Conservation (phyloP, 2,329 filamentous ascomycete species). For the Penicillium paneum region DNA sequence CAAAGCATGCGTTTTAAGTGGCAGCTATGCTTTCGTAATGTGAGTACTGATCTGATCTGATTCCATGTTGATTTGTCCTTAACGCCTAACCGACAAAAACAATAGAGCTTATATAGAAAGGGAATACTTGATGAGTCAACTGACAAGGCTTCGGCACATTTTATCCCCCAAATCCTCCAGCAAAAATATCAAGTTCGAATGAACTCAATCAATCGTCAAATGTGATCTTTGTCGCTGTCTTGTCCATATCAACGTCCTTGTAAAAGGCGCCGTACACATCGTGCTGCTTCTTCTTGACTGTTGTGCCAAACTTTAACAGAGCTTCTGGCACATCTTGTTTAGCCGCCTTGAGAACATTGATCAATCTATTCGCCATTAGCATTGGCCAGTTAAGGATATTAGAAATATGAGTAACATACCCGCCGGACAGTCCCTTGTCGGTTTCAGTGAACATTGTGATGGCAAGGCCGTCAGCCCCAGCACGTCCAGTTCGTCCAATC, state of each 20-base stretch:
- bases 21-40: slow-evolving; percentile 57
- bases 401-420: slow-evolving; percentile 55
- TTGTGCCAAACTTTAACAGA: slow-evolving; percentile 91
- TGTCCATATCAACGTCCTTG: slow-evolving; percentile 80
- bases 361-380: slow-evolving; percentile 56
- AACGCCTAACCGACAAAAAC: slow-evolving; percentile 14
- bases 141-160: slow-evolving; percentile 20
- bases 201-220: slow-evolving; percentile 60
- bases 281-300: slow-evolving; percentile 98
- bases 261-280: slow-evolving; percentile 93
- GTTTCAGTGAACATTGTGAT: slow-evolving; percentile 94
- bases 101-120: slow-evolving; percentile 38
- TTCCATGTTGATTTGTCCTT: slow-evolving; percentile 16
- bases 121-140: slow-evolving; percentile 29
- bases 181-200: slow-evolving; percentile 21
- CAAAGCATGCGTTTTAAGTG: slow-evolving; percentile 50
- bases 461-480: slow-evolving; percentile 81
- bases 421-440: slow-evolving; percentile 87
- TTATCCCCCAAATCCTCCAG: slow-evolving; percentile 12
- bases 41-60: slow-evolving; percentile 52
- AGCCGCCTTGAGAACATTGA: slow-evolving; percentile 93
- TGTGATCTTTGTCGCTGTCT: slow-evolving; percentile 85
- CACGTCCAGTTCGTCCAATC: slow-evolving; percentile 89
- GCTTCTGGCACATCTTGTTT: slow-evolving; percentile 87
- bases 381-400: neutral